A percentile compares a stretch with the other conserved stretches of the same genome.
Evolutionary conservation across 2,329 filamentous ascomycete species (phyloP).

Genomic region (Scedosporium dehoogii): DNA sequence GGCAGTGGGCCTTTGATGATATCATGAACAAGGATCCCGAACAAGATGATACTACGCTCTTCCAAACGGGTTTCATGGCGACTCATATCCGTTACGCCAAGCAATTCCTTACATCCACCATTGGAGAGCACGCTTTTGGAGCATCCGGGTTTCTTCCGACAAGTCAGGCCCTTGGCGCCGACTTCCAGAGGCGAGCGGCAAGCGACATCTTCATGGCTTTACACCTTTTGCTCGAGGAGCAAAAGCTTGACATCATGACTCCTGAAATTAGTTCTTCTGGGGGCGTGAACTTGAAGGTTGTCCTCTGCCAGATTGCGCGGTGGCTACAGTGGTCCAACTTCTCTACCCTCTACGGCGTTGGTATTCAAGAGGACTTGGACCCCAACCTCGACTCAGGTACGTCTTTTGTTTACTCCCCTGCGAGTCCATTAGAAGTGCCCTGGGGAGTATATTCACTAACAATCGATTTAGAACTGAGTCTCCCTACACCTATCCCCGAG

Average conservation of each 20-base stretch:
- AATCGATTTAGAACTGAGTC: slow-evolving; percentile 17
- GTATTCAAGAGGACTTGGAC: slow-evolving; percentile 39
- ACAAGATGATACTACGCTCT: background rate
- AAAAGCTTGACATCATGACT: slow-evolving; percentile 61
- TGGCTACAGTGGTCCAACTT: slow-evolving; percentile 68
- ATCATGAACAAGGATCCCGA: slow-evolving; percentile 12
- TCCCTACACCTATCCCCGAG: slow-evolving; percentile 17
- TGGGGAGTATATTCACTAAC: slow-evolving; percentile 7
- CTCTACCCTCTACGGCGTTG: slow-evolving; percentile 37
- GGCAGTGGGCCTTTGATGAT: slow-evolving; percentile 62
- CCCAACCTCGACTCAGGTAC: slow-evolving; percentile 28
- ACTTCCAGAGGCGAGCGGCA: slow-evolving; percentile 49
- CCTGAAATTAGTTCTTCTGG: slow-evolving; percentile 34
- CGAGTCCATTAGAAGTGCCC: too few species aligned
- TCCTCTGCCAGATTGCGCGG: slow-evolving; percentile 68
- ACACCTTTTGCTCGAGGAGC: slow-evolving; percentile 82
- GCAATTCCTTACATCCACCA: slow-evolving; percentile 51
- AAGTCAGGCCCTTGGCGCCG: slow-evolving; percentile 38
- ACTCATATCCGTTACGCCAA: slow-evolving; percentile 48
- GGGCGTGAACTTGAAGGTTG: slow-evolving; percentile 49
- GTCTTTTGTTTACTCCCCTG: slow-evolving; percentile 6
- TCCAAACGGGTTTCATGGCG: slow-evolving; percentile 31
- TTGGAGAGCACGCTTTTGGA: slow-evolving; percentile 46
- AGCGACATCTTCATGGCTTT: slow-evolving; percentile 64
- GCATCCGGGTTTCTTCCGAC: slow-evolving; percentile 56